A percentile compares a stretch with the other conserved stretches of the same genome.
These are phyloP conservation scores for Tripterygium wilfordii DNA, from an alignment of 177 flowering plant genomes.

Conservation along the genomic window DNA sequence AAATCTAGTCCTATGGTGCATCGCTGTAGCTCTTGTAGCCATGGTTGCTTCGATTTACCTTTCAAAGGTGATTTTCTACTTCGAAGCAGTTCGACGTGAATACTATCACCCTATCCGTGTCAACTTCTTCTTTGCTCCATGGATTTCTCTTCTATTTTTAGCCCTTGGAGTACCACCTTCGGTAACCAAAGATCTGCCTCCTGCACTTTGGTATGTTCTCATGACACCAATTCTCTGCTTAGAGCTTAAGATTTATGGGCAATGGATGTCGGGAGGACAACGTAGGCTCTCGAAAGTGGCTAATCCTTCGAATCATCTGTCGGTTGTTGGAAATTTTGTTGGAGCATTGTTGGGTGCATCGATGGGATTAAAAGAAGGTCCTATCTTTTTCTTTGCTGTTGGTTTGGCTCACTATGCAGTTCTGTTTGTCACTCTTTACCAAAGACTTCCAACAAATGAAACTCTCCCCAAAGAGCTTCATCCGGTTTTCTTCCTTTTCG, in stretches of 20 bases:
- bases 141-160: conserved; percentile 59
- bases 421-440: conserved; percentile 84
- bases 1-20: conserved; percentile 64
- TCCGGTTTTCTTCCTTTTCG: conserved; percentile 87
- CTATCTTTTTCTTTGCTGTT: conserved; percentile 73
- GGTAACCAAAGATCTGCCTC: conserved; percentile 24
- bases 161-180: conserved; percentile 60
- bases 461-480: conserved; percentile 85
- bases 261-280: conserved; percentile 95
- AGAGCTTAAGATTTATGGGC: conserved; percentile 87
- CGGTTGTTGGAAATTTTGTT: conserved; percentile 81
- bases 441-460: conserved; percentile 78
- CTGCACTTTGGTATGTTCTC: conserved; percentile 57
- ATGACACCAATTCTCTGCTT: conserved; percentile 68
- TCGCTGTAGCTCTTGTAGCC: conserved; percentile 38
- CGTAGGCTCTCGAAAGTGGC: conserved; percentile 81
- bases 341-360: conserved; percentile 76
- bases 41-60: conserved; percentile 37
- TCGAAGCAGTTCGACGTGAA: conserved; percentile 84
- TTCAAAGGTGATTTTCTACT: conserved; percentile 60
- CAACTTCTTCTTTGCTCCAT: conserved; percentile 90
- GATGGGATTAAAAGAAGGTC: conserved; percentile 87
- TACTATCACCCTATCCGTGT: conserved; percentile 75
- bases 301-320: conserved; percentile 72
- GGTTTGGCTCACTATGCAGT: conserved; percentile 79